Evolutionary conservation across 352 stramenopile species (phyloP), one percentile per base, ranked within the genome.

Genomic region (Pythium rishiriense): DNA sequence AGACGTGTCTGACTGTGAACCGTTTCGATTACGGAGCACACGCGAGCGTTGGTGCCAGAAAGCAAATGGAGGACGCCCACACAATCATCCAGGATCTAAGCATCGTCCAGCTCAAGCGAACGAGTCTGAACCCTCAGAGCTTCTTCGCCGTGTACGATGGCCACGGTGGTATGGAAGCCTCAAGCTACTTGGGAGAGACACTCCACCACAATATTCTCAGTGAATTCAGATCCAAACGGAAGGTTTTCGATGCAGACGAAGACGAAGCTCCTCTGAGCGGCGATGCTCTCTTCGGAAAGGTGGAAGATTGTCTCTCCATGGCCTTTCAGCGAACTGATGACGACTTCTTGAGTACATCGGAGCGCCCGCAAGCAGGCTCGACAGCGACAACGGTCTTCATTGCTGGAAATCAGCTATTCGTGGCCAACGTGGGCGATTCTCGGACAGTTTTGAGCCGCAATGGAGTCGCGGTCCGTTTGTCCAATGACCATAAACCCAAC

Each of bases 141-240:
- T 99, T 97, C 74, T 97, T 97, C 68, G 96, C 83, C 7, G 96
- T 99, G 2, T 99, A 98, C 70, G 97, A 99, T 75, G 97, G 97
- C 19, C 97, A 99, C 61, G 97, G 97, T 25, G 97, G 97, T 22
- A 81, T 91, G 47, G 90, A 98, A 74, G 94, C 91, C 33, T 98
- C 93, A 12, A 85, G 87, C 25, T 98, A 96, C 66, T 60, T 98
- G 1, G 74, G 89, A 4, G 82, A 94, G 37, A 73, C 75, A 24
- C 66, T 93, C 62, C 85, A 94, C 48, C 69, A 86, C 49, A 88
- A 85, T 46, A 75, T 94, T 31, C 78, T 83, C 17, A 72, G 85
- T 28, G 60, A 79, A 19, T 87, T 94, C 42, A 78, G 74, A 46
- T 66, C 62, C 15, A 72, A 70, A 31, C 76, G 86, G 46, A 79